phyloP scores from a whole-genome alignment of 129 eudicot species.

The Kitagawia praeruptora region DNA sequence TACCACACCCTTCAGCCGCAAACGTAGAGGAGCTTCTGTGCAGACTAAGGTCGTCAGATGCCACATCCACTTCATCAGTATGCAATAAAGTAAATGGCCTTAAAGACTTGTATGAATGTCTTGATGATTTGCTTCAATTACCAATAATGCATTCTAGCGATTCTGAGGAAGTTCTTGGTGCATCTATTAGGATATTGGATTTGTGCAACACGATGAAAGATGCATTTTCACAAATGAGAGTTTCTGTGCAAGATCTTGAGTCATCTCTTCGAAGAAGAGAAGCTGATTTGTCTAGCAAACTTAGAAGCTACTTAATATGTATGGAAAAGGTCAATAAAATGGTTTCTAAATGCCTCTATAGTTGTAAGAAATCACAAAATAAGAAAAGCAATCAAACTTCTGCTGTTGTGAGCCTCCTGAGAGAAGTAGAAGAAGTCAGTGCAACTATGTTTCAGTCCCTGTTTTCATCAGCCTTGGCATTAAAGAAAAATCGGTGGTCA shows the following conservation, averaged over 20 bases:
- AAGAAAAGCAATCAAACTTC: not conserved
- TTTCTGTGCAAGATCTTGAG: conserved; percentile 15
- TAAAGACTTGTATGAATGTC: conserved; percentile 11
- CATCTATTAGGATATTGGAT: conserved; percentile 20
- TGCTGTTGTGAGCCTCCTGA: not conserved
- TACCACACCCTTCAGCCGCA: conserved; percentile 3
- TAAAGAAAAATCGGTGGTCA: not conserved
- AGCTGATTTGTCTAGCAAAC: conserved; percentile 2
- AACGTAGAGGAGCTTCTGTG: conserved; percentile 11
- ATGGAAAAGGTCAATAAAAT: conserved; percentile 1
- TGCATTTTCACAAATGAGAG: conserved; percentile 12
- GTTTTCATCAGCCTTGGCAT: not conserved
- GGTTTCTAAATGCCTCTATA: not conserved
- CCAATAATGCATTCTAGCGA: not conserved
- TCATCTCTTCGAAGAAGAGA: conserved; percentile 8
- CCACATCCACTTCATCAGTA: not conserved
- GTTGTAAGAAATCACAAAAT: not conserved
- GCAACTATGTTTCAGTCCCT: not conserved
- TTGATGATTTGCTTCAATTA: conserved; percentile 20
- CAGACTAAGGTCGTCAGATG: conserved; percentile 9
- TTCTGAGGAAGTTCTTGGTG: conserved; percentile 13
- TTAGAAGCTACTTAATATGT: not conserved
- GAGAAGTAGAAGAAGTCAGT: conserved; percentile 4
- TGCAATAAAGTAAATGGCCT: conserved; percentile 13
- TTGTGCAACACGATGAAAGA: conserved; percentile 17